Evolutionary conservation across 257 asterid genomes (phyloP), one percentile per base, ranked within the genome.

Genomic region (Solanum piurae): DNA sequence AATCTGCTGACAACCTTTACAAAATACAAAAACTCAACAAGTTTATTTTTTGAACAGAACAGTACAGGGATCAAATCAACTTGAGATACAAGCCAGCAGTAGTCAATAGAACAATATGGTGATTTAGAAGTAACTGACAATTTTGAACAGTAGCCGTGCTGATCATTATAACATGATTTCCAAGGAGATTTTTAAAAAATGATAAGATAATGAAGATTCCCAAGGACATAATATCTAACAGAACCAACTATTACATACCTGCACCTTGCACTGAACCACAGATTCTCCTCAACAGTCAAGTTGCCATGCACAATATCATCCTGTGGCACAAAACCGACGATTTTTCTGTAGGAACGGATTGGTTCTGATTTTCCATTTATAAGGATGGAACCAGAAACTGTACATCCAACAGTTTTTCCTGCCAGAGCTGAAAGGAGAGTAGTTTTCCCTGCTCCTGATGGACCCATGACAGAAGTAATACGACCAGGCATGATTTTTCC

Each of bases 361-460:
- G 98, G 89, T 89, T 93, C 98, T 64, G 88, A 86, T 89, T 92
- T 92, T 85, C 95, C 96, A 84, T 97, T 97, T 89, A 97, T 90
- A 40, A 95, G 94, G 85, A 97, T 89, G 69, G 84, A 40, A 40
- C 99, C 99, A 69, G 91, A 89, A 83, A 92, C 91, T 25, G 91
- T 92, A 93, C 99, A 97, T 62, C 98, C 98, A 80, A 94, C 94
- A 27, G 93, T 90, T 93, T 95, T 95, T 77, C 99, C 98, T 69
- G 99, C 99, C 86, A 97, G 86, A 29, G 99, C 99, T 58, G 98
- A 97, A 75, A 97, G 97, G 31, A 97, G 89, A 89, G 99, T 97
- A 49, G 99, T 97, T 91, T 97, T 97, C 36, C 99, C 99, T 25
- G 99, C 98, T 86, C 99, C 99, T 2, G 99, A 97, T 18, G 98